A percentile compares a stretch with the other conserved stretches of the same genome.
Conservation (phyloP, 371 early-diverging fungal genomes). For the Syncephalastrum racemosum region DNA sequence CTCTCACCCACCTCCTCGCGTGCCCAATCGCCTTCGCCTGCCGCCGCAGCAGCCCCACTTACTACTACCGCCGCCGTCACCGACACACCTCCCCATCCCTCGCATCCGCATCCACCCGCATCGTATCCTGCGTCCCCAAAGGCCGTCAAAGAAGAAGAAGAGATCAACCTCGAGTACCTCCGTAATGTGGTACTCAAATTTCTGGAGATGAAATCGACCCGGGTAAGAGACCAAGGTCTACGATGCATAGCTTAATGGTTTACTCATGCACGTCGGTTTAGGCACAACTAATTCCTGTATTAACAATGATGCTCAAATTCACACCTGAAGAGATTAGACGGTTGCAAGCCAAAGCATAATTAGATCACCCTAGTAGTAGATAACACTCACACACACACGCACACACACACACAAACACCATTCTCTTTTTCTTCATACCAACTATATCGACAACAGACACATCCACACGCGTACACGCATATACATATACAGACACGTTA, state of each 20-base stretch:
- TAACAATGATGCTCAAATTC: slow-evolving; percentile 78
- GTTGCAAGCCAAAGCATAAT: slow-evolving; percentile 42
- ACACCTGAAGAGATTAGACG: slow-evolving; percentile 77
- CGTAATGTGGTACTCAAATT: slow-evolving; percentile 84
- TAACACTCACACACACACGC: too few relatives aligned
- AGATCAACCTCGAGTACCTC: slow-evolving; percentile 82
- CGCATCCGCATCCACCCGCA: too few relatives aligned
- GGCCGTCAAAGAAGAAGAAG: slow-evolving; percentile 38
- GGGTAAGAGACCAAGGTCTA: slow-evolving; percentile 39
- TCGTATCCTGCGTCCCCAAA: too few relatives aligned
- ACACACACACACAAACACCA: too few relatives aligned
- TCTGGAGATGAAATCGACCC: slow-evolving; percentile 75
- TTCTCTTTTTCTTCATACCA: too few relatives aligned
- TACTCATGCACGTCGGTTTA: slow-evolving; percentile 20
- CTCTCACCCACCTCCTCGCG: slow-evolving; percentile 24
- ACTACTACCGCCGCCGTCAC: slow-evolving; percentile 18
- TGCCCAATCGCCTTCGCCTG: slow-evolving; percentile 17
- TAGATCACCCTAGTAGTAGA: too few relatives aligned
- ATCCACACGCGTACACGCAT: too few relatives aligned
- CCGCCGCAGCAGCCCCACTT: slow-evolving; percentile 9
- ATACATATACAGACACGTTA: too few relatives aligned
- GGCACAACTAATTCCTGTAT: slow-evolving; percentile 79
- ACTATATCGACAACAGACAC: too few relatives aligned
- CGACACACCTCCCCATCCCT: slow-evolving; percentile 3
- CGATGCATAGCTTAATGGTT: slow-evolving; percentile 1